A percentile compares a stretch with the other conserved stretches of the same genome.
phyloP scores from a whole-genome alignment of 202 grass and related monocot genomes.

The Bolboschoenoplectus hybrid region DNA sequence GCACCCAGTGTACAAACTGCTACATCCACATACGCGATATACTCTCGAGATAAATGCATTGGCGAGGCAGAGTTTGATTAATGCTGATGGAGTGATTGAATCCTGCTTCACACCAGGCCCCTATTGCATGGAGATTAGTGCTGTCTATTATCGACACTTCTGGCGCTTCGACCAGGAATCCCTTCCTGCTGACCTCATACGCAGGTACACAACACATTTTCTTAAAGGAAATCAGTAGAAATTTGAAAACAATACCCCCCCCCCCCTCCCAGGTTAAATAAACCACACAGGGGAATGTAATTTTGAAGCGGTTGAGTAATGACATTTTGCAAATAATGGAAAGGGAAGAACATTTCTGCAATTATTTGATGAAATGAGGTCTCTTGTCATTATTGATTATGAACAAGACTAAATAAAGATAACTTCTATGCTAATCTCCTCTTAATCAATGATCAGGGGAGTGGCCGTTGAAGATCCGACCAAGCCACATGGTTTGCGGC shows the following conservation, averaged over 20 bases:
- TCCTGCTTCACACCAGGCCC: constrained; percentile 93
- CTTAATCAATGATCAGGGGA: constrained; percentile 57
- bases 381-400: not conserved
- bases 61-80: constrained; percentile 93
- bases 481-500: constrained; percentile 72
- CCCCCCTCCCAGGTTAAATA: not conserved
- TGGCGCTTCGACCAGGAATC: constrained; percentile 89
- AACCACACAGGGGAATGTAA: not conserved
- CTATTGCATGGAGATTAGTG: constrained; percentile 74
- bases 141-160: constrained; percentile 64
- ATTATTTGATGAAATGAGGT: not conserved
- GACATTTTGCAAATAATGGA: constrained; percentile 4
- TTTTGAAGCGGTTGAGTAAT: not conserved
- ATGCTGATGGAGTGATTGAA: constrained; percentile 91
- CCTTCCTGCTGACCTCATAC: constrained; percentile 84
- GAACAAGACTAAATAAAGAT: not conserved
- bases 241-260: not conserved
- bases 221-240: not conserved
- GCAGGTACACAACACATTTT: constrained; percentile 50
- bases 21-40: constrained; percentile 92
- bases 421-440: constrained; percentile 21
- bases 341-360: not conserved
- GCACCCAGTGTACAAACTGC: constrained; percentile 93
- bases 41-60: constrained; percentile 98
- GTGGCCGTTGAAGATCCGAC: constrained; percentile 69